phyloP scores from a whole-genome alignment of 352 stramenopile species.

The Globisporangium cylindrosporum region DNA sequence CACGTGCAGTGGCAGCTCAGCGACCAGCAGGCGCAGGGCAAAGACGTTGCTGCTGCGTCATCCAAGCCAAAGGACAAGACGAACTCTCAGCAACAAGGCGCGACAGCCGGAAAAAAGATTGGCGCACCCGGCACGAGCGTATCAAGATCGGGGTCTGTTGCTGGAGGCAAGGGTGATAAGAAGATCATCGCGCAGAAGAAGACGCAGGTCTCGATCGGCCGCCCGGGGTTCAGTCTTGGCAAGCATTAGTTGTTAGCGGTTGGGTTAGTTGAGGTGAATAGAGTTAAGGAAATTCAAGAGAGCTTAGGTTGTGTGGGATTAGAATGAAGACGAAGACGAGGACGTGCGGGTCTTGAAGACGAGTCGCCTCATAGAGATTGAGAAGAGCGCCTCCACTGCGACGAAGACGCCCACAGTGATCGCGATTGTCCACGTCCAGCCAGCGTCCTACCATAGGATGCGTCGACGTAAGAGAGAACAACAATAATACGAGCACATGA shows the following conservation, averaged over 20 bases:
- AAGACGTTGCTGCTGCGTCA: neutral
- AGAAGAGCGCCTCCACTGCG: conserved; percentile 38
- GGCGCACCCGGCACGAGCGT: neutral
- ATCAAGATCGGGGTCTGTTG: neutral
- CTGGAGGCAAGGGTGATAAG: conserved; percentile 38
- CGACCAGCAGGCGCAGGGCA: conserved; percentile 17
- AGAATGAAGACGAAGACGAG: conserved; percentile 3
- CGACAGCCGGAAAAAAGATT: conserved; percentile 10
- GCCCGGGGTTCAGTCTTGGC: conserved; percentile 79
- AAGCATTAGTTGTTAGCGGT: conserved; percentile 36
- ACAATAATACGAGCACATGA: neutral
- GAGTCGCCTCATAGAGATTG: conserved; percentile 28
- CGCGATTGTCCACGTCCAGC: conserved; percentile 34
- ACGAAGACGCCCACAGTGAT: conserved; percentile 37
- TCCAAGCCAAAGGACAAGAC: conserved; percentile 1
- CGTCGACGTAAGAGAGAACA: neutral
- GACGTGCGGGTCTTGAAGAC: conserved; percentile 13
- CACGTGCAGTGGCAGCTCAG: conserved; percentile 62
- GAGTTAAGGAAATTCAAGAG: neutral
- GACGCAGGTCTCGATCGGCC: conserved; percentile 71
- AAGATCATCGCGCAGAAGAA: conserved; percentile 73
- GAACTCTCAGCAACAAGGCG: neutral
- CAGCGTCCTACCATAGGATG: conserved; percentile 24
- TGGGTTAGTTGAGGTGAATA: neutral
- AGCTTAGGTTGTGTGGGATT: conserved; percentile 2